Conservation (phyloP, 164 flowering plant genomes). For the Umbellularia californica region DNA sequence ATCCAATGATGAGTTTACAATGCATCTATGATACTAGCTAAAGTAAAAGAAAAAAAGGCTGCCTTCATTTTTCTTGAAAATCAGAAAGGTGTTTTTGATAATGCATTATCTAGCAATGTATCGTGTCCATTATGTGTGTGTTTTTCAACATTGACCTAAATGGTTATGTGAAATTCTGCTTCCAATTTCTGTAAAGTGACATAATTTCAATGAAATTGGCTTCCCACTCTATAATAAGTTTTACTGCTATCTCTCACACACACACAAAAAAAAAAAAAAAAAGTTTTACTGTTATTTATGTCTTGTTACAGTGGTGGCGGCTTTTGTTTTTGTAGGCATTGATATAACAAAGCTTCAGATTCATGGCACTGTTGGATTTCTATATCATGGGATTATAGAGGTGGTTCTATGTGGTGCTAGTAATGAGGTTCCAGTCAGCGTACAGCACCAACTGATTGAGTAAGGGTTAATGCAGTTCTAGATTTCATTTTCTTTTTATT, state of each 20-base stretch:
- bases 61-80: too few relatives aligned
- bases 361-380: constrained; percentile 50
- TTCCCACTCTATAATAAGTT: too few relatives aligned
- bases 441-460: constrained; percentile 39
- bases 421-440: constrained; percentile 1
- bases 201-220: not conserved
- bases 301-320: not conserved
- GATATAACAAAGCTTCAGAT: constrained; percentile 40
- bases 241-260: too few relatives aligned
- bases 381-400: constrained; percentile 47
- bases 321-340: constrained; percentile 17
- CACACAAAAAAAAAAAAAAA: too few relatives aligned
- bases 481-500: not conserved
- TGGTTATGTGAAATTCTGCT: too few relatives aligned
- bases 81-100: not conserved
- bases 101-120: not conserved
- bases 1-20: too few relatives aligned
- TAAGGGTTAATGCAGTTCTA: constrained; percentile 18
- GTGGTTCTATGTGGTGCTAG: not conserved
- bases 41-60: too few relatives aligned
- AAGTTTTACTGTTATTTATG: not conserved
- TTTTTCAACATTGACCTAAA: too few relatives aligned
- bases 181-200: not conserved
- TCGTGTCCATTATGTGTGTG: not conserved
- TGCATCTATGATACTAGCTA: too few relatives aligned